Percentiles rank a stretch among this genome's conserved stretches.
Evolutionary conservation across 2,329 filamentous ascomycete genomes (phyloP).

Genomic region (Verruconis gallopava): DNA sequence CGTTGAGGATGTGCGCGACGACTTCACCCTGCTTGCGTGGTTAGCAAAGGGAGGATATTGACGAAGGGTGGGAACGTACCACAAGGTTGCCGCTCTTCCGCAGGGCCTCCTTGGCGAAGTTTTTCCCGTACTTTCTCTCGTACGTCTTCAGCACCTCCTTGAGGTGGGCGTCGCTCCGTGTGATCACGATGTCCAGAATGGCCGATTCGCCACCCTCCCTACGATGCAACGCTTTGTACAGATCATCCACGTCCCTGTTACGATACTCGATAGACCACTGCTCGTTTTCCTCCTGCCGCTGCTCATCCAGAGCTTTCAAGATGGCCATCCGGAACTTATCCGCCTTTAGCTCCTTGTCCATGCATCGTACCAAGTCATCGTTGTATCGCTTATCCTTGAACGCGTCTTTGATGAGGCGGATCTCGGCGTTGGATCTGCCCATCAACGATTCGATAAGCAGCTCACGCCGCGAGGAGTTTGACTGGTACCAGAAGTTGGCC

Average conservation of each 20-base stretch:
- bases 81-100: slow-evolving; percentile 85
- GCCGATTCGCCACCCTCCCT: slow-evolving; percentile 69
- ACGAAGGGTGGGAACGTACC: too few relatives aligned
- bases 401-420: slow-evolving; percentile 69
- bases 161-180: slow-evolving; percentile 69
- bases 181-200: slow-evolving; percentile 75
- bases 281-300: slow-evolving; percentile 70
- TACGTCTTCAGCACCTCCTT: slow-evolving; percentile 68
- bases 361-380: slow-evolving; percentile 69
- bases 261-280: slow-evolving; percentile 42
- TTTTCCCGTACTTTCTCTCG: slow-evolving; percentile 57
- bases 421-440: slow-evolving; percentile 79
- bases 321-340: slow-evolving; percentile 93
- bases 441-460: slow-evolving; percentile 87
- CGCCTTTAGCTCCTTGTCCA: slow-evolving; percentile 84
- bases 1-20: slow-evolving; percentile 88
- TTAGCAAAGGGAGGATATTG: too few relatives aligned
- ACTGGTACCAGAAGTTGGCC: slow-evolving; percentile 97
- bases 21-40: slow-evolving; percentile 90
- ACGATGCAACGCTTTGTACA: slow-evolving; percentile 58
- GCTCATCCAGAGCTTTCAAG: slow-evolving; percentile 67
- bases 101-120: slow-evolving; percentile 80
- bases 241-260: slow-evolving; percentile 53
- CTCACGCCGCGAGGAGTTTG: slow-evolving; percentile 70
- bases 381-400: slow-evolving; percentile 89